Percentiles rank a stretch among this genome's conserved stretches.
Evolutionary conservation across 2,329 filamentous ascomycete genomes (phyloP).

Genomic region (Passalora sequoiae): DNA sequence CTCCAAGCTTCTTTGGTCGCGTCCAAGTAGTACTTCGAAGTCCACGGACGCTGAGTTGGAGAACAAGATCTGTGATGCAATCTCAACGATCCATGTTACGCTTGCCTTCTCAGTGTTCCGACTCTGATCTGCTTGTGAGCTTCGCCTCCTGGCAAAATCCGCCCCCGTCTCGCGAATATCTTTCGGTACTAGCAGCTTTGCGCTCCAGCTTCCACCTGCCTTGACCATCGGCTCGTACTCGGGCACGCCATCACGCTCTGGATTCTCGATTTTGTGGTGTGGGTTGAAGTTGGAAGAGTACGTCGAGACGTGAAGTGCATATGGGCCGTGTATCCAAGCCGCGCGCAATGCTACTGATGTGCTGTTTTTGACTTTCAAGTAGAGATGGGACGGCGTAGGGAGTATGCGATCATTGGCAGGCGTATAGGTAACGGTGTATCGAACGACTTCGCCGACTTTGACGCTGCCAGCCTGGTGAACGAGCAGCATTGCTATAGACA

Average conservation of each 20-base stretch:
- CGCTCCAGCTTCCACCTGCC: conserved; percentile 81
- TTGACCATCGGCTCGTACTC: conserved; percentile 97
- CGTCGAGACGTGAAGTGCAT: conserved; percentile 80
- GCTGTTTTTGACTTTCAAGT: conserved; percentile 86
- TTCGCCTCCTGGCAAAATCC: conserved; percentile 32
- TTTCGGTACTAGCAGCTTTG: conserved; percentile 73
- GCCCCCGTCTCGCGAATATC: conserved; percentile 62
- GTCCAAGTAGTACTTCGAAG: conserved; percentile 79
- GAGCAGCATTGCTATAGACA: conserved; percentile 78
- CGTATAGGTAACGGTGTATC: conserved; percentile 86
- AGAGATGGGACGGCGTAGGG: conserved; percentile 72
- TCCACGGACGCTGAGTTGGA: conserved; percentile 80
- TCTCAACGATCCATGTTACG: conserved; percentile 83
- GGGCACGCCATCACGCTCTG: conserved; percentile 58
- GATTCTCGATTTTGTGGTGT: conserved; percentile 67
- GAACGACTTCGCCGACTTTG: conserved; percentile 89
- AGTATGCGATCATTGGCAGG: conserved; percentile 84
- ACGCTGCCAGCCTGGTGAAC: conserved; percentile 86
- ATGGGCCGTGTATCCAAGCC: conserved; percentile 93
- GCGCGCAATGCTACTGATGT: conserved; percentile 85
- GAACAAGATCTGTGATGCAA: conserved; percentile 89
- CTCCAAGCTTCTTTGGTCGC: conserved; percentile 77
- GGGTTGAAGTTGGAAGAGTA: conserved; percentile 81
- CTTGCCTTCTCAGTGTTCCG: conserved; percentile 47
- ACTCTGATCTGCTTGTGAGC: conserved; percentile 36